Evolutionary conservation across 2,329 filamentous ascomycete genomes (phyloP).

Genomic region (Neoarthrinium moseri): DNA sequence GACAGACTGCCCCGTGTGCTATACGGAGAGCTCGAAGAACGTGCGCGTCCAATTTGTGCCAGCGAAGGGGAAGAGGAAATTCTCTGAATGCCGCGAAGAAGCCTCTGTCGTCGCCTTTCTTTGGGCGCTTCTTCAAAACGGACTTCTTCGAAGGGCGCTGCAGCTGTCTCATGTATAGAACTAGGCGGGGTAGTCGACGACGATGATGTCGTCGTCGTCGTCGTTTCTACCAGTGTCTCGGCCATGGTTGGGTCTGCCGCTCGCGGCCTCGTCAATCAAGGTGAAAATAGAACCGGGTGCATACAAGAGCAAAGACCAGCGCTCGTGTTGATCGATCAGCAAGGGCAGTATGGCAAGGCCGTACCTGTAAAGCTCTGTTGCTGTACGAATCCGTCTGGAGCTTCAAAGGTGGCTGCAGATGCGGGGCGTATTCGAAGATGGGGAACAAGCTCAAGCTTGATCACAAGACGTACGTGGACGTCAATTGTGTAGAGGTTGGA

Average conservation of each 20-base stretch:
- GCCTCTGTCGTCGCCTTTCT: slow-evolving; percentile 65
- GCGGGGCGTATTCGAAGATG: too few species aligned
- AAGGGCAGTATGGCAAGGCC: too few species aligned
- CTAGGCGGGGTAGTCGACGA: slow-evolving; percentile 7
- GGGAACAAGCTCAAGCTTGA: too few species aligned
- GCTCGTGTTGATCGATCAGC: too few species aligned
- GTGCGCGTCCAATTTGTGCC: slow-evolving; percentile 58
- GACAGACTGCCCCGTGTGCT: slow-evolving; percentile 51
- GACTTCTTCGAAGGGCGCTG: slow-evolving; percentile 19
- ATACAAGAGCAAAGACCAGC: too few species aligned
- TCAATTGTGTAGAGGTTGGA: too few species aligned
- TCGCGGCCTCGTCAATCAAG: too few species aligned
- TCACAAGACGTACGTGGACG: too few species aligned
- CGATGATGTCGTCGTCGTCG: background rate
- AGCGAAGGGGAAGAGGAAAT: slow-evolving; percentile 81
- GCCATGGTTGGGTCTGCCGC: background rate
- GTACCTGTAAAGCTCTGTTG: too few species aligned
- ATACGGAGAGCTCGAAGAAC: slow-evolving; percentile 70
- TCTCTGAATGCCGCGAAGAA: slow-evolving; percentile 73
- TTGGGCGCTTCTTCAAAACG: slow-evolving; percentile 52
- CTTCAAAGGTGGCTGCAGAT: too few species aligned
- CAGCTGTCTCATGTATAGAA: slow-evolving; percentile 6
- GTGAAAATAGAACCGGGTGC: too few species aligned
- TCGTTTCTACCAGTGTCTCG: background rate
- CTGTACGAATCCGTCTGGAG: too few species aligned